Percentiles rank a stretch among this genome's conserved stretches.
phyloP scores from a whole-genome alignment of 129 eudicot genomes.

The Escallonia rubra region DNA sequence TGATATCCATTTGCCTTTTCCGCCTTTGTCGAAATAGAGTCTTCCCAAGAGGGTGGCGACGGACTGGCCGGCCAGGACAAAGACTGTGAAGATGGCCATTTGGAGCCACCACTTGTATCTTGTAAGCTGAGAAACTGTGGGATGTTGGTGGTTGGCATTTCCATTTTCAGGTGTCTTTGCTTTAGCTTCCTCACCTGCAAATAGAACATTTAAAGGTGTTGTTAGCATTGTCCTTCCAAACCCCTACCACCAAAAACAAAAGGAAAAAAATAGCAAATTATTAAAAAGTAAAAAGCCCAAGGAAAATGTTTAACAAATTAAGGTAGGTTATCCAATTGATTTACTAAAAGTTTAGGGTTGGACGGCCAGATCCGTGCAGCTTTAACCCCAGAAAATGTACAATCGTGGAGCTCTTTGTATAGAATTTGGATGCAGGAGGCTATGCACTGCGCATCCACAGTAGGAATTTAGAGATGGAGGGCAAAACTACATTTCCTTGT shows the following conservation, averaged over 20 bases:
- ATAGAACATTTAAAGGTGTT: background rate
- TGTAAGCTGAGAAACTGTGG: background rate
- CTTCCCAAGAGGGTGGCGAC: constrained; percentile 29
- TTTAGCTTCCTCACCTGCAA: constrained; percentile 6
- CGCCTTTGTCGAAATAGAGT: constrained; percentile 44
- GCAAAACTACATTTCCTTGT: no score
- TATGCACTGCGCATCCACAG: no score
- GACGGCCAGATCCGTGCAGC: background rate
- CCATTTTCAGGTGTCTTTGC: constrained; percentile 1
- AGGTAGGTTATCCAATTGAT: background rate
- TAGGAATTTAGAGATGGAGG: no score
- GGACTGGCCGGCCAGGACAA: constrained; percentile 38
- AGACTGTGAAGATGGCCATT: constrained; percentile 19
- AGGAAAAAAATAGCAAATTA: no score
- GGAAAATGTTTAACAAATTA: background rate
- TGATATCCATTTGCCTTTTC: constrained; percentile 34
- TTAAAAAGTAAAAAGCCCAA: background rate
- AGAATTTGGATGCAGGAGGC: no score
- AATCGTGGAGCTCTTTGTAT: no score
- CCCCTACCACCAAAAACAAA: background rate
- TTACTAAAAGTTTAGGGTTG: background rate
- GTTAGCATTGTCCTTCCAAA: background rate
- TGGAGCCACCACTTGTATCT: constrained; percentile 28
- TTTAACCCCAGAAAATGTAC: background rate
- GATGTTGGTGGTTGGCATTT: background rate